A percentile compares a stretch with the other conserved stretches of the same genome.
These are phyloP conservation scores for Entophlyctis helioformis DNA, from an alignment of 192 early-diverging fungal species.

Conservation along the genomic window DNA sequence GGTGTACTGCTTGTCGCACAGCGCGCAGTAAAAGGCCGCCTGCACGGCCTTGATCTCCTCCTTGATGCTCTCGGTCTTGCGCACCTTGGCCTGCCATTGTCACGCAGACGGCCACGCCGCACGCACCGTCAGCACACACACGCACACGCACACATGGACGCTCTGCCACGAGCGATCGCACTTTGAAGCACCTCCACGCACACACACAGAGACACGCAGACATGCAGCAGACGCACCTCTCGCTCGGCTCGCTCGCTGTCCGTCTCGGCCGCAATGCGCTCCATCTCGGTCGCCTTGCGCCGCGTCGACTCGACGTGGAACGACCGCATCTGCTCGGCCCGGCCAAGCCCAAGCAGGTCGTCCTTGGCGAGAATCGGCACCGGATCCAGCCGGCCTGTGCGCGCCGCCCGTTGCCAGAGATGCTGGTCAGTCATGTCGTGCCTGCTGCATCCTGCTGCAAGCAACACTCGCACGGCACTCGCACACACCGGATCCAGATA, in stretches of 20 bases:
- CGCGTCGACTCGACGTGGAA: slow-evolving; percentile 49
- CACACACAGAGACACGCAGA: too few species aligned
- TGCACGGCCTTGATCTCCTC: slow-evolving; percentile 42
- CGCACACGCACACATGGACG: too few species aligned
- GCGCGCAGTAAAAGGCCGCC: slow-evolving; percentile 61
- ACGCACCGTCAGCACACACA: neutral
- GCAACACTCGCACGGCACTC: neutral
- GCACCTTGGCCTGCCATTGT: slow-evolving; percentile 24
- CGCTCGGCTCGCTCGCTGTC: slow-evolving; percentile 35
- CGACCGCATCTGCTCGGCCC: slow-evolving; percentile 30
- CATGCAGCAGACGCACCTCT: slow-evolving; percentile 23
- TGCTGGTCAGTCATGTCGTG: too few species aligned
- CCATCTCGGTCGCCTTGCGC: slow-evolving; percentile 50
- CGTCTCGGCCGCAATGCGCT: slow-evolving; percentile 54
- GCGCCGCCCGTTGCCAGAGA: neutral
- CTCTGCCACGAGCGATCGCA: too few species aligned
- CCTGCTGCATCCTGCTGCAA: too few species aligned
- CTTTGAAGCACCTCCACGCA: too few species aligned
- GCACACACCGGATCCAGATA: slow-evolving; percentile 32
- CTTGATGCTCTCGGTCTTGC: slow-evolving; percentile 34
- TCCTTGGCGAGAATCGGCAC: slow-evolving; percentile 54
- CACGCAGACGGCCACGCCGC: neutral
- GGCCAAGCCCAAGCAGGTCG: slow-evolving; percentile 56
- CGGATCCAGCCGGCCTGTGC: slow-evolving; percentile 53
- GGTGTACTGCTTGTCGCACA: slow-evolving; percentile 72